Evolutionary conservation across 163 green algal genomes (phyloP).

Genomic region (Volvox carteri): DNA sequence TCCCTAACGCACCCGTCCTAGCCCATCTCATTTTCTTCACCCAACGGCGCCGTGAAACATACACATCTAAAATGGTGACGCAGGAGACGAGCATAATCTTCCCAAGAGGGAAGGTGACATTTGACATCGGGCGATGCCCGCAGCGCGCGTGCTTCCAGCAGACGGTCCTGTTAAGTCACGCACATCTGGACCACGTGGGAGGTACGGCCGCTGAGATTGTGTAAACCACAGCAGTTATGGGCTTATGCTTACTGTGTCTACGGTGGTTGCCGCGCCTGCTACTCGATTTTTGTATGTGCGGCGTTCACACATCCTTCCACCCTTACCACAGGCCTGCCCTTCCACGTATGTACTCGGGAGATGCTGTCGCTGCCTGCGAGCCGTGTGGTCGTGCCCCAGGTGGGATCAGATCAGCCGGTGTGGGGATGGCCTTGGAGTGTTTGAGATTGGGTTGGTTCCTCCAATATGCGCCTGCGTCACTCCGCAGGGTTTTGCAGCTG

Average conservation of each 20-base stretch:
- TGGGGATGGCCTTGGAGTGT: no score
- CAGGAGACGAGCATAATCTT: conserved; percentile 86
- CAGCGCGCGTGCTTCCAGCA: conserved; percentile 76
- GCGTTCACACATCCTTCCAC: no score
- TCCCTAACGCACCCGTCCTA: no score
- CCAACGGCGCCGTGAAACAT: no score
- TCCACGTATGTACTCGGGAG: conserved; percentile 58
- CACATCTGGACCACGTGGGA: conserved; percentile 83
- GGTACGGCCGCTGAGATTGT: conserved; percentile 39
- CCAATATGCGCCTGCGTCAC: not conserved
- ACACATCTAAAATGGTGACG: no score
- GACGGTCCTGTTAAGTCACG: conserved; percentile 72
- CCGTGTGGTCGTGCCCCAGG: conserved; percentile 16
- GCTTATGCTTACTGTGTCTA: no score
- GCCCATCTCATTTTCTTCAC: no score
- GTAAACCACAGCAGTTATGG: no score
- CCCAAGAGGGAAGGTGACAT: conserved; percentile 70
- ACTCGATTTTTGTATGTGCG: no score
- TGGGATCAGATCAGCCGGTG: not conserved
- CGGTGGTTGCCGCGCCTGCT: no score
- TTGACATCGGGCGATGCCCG: conserved; percentile 78
- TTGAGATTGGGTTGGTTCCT: no score
- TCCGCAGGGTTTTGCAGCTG: not conserved
- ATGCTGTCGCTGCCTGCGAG: conserved; percentile 43
- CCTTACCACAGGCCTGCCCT: conserved; percentile 58